Evolutionary conservation across 352 stramenopile species (phyloP).

Genomic region (Synura sp.): DNA sequence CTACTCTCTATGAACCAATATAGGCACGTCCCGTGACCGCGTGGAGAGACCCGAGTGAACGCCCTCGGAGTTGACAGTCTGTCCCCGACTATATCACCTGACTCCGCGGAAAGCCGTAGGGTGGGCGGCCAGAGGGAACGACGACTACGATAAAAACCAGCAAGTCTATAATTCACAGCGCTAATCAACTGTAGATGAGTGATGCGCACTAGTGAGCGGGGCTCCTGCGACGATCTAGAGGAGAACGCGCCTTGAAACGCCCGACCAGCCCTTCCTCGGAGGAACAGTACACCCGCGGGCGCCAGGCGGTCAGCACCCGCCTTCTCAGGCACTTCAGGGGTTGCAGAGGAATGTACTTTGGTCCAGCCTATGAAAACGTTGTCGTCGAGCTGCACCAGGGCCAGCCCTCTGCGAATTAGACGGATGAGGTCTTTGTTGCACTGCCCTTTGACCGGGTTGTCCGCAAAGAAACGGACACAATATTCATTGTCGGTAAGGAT

Average conservation of each 20-base stretch:
- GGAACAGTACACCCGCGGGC: neutral
- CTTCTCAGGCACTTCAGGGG: neutral
- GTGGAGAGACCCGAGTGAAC: slow-evolving; percentile 22
- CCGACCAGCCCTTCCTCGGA: neutral
- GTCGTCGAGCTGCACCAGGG: neutral
- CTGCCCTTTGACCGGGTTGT: neutral
- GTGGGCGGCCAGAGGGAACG: neutral
- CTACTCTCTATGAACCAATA: slow-evolving; percentile 3
- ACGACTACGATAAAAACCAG: slow-evolving; percentile 12
- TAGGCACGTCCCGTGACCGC: slow-evolving; percentile 9
- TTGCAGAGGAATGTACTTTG: neutral
- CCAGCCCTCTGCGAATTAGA: neutral
- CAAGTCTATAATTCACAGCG: neutral
- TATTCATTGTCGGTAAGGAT: neutral
- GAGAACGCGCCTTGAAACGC: too few relatives aligned
- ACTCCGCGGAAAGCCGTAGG: neutral
- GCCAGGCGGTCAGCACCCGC: neutral
- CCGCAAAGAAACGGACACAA: slow-evolving; percentile 11
- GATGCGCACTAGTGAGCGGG: neutral
- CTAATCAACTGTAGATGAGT: neutral
- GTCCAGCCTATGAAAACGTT: slow-evolving; percentile 1
- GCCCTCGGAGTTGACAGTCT: slow-evolving; percentile 18
- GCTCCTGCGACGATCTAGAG: neutral
- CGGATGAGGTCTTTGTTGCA: slow-evolving; percentile 9
- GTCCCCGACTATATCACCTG: slow-evolving; percentile 8